Percentiles rank a stretch among this genome's conserved stretches.
phyloP scores from a whole-genome alignment of 331 rosid genomes.

The Spiraea crenata region DNA sequence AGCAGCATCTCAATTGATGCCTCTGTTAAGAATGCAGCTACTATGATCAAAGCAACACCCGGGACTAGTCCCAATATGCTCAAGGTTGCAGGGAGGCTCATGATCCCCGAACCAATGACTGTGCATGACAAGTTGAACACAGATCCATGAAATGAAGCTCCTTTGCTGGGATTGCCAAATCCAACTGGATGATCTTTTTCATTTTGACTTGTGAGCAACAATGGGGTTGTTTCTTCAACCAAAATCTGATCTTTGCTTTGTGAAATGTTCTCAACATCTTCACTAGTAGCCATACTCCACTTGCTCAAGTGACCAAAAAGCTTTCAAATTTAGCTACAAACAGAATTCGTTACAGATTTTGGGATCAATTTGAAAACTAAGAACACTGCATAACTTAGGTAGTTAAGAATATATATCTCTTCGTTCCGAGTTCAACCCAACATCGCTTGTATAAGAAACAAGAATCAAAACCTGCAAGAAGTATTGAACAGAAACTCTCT shows the following conservation, averaged over 20 bases:
- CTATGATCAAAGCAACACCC: conserved; percentile 18
- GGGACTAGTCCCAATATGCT: conserved; percentile 21
- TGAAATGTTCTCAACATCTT: neutral
- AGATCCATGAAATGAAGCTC: conserved; percentile 21
- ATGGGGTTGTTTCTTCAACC: neutral
- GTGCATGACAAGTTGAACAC: conserved; percentile 24
- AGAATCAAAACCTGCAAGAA: neutral
- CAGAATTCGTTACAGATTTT: neutral
- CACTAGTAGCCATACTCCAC: neutral
- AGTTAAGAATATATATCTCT: no score
- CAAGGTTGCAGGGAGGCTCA: conserved; percentile 27
- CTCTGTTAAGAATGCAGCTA: conserved; percentile 29
- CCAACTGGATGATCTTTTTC: neutral
- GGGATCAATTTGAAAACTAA: no score
- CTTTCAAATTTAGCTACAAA: neutral
- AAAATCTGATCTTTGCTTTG: neutral
- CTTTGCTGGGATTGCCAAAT: neutral
- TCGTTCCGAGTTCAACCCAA: no score
- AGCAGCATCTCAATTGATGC: conserved; percentile 29
- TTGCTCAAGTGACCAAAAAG: neutral
- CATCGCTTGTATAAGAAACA: neutral
- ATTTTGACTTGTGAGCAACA: conserved; percentile 6
- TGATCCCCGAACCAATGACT: conserved; percentile 23
- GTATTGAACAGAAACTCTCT: neutral
- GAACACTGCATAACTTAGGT: no score